These are phyloP conservation scores for Phaffia rhodozyma DNA, from an alignment of 1,284 basidiomycete species.

Conservation along the genomic window DNA sequence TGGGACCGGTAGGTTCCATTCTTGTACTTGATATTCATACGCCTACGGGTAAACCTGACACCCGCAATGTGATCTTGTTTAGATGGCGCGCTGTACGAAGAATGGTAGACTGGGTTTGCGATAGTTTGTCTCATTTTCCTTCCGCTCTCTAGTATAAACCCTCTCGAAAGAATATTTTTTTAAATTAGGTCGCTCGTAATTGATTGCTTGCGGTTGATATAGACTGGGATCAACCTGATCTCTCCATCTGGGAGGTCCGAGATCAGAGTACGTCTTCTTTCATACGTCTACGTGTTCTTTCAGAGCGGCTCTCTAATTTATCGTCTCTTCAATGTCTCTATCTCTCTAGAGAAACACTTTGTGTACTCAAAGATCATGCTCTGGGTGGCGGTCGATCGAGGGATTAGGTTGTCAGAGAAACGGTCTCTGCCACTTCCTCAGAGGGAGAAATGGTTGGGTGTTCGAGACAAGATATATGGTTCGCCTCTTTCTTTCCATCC, in stretches of 20 bases:
- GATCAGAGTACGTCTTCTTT: background rate
- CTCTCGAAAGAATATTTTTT: no score
- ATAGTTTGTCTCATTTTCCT: no score
- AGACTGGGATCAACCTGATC: constrained; percentile 30
- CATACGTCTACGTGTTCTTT: no score
- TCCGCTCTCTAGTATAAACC: no score
- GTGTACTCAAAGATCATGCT: constrained; percentile 88
- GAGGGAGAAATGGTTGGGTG: constrained; percentile 51
- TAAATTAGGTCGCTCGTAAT: constrained; percentile 9
- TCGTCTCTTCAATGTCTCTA: no score
- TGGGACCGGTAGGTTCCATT: constrained; percentile 36
- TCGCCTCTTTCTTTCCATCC: constrained; percentile 26
- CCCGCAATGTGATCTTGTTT: no score
- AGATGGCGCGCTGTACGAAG: constrained; percentile 37
- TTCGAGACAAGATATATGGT: constrained; percentile 69
- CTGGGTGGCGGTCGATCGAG: constrained; percentile 51
- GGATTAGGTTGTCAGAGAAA: constrained; percentile 79
- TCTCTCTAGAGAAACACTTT: constrained; percentile 47
- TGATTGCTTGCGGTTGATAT: constrained; percentile 15
- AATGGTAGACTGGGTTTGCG: constrained; percentile 33
- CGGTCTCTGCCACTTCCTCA: constrained; percentile 45
- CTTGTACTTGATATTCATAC: no score
- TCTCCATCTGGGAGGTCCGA: constrained; percentile 54
- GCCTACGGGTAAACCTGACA: no score
- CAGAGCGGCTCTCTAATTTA: no score